Evolutionary conservation across 495 filamentous ascomycete species (phyloP), one percentile per base, ranked within the genome.

Genomic region (Podospora sp.): DNA sequence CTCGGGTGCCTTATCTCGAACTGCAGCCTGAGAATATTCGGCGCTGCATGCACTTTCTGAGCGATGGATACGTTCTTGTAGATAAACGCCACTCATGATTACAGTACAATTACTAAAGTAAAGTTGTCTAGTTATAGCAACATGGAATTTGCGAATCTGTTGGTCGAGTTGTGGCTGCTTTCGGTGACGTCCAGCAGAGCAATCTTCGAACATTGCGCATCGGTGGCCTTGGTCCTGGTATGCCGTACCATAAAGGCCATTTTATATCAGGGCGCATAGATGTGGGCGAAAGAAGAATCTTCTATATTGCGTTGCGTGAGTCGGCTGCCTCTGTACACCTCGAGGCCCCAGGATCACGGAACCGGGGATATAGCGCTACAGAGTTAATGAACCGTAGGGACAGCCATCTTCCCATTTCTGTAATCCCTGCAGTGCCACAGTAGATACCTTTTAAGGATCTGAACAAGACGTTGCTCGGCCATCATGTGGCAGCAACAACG

Each of bases 361-460:
- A 59, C 56, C 25, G 27, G 25, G 25, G 33, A 59, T 24, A 59
- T 59, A 59, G 56, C 56, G 22, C 56, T 35, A 59, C 56, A 24
- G 27, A 59, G 56, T 59, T 59, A 59, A 29, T 59, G 25, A 59
- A 59, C 27, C 6, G 56, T 33, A 59, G 22, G 56, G 56, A 59
- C 56, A 59, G 56, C 24, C 56, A 59, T 59, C 56, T 59, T 59
- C 27, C 56, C 22, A 59, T 59, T 59, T 59, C 56, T 59, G 27
- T 59, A 59, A 59, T 35, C 29, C 56, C 56, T 35, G 56, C 56
- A 58, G 3, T 59, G 25, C 25, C 56, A 29, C 56, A 26, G 56
- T 59, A n/a, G n/a, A n/a, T n/a, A 27, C 56, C 56, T 24, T 59
- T 59, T 59, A 59, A 59, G 11, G 52, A 55, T 55, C 52, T 55